Evolutionary conservation across 176 grass and related monocot genomes (phyloP), one percentile per base, ranked within the genome.

Genomic region (Leersia perrieri): DNA sequence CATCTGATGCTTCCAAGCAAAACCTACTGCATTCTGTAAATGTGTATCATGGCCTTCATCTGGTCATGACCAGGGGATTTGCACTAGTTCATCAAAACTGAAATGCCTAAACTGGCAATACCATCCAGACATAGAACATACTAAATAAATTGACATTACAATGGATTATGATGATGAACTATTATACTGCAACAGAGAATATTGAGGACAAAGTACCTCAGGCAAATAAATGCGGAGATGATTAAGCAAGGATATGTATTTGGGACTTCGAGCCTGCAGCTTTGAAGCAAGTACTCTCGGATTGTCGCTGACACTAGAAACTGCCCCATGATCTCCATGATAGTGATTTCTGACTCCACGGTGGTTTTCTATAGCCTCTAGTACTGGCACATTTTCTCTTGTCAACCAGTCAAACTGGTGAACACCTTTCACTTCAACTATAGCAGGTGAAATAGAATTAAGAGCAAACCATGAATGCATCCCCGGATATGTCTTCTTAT

Each of bases 391-490:
- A 91, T 94, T 97, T 83, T 97, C 94, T 91, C 94, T 90, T 61
- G 91, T 97, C 81, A 97, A 83, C 94, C 94, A 97, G 30, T 91
- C 91, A 81, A 94, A 97, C 87, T 97, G 94, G 71, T 97, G 91
- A 82, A 97, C 91, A 77, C 94, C 90, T 85, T 94, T 97, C 72
- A 97, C 94, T 85, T 97, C 94, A 72, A 97, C 73, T 82, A 97
- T 89, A 61, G 91, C 91, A 60, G 91, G 91, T 18, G 94, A 88
- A 75, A 91, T 58, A 80, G 94, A 86, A 92, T 97, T 94, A 84
- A 97, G 82, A 66, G 94, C 94, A 87, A 97, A 97, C 94, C 94
- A 97, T 63, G 94, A 97, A 89, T 97, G 94, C 94, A 97, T 94
- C 66, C 89, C 94, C 5, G 91, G 94, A 78, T 97, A 97, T 41